Base-by-base conservation (phyloP, 352 stramenopile genomes). In the Peronospora destructor region DNA sequence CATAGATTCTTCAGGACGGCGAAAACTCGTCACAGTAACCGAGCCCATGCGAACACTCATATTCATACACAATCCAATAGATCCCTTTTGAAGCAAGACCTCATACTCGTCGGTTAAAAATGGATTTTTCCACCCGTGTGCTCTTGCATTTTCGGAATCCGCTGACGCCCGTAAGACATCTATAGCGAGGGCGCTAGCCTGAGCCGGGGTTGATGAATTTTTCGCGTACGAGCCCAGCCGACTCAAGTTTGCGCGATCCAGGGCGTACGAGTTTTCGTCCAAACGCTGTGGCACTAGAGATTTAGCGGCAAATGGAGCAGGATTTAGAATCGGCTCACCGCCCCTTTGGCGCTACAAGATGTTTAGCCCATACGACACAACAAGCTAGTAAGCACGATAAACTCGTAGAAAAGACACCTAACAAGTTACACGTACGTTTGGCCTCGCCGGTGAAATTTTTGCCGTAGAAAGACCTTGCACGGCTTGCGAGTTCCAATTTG, bases 61-160 rank as follows among this genome's bases (percentile, higher is more conserved):
- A 59, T 94, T 94, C 84, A 94, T 94, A 55, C 84, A 94, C 25
- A 94, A 64, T 2, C 84, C 84, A 36, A 91, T 87, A 9, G 73
- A 86, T 43, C 84, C 84, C 53, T 94, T 94, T 61, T 91, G 78
- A 47, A 94, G 68, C 55, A 90, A 41, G 28, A 94, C 81, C 56
- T 94, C 84, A 45, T 89, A 94, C 63, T 94, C 81, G 34, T 92
- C 62, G 13, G 57, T 46, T 35, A 79, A 70, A 44, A 79, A 88
- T 9, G 74, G 62, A 35, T 76, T 69, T 29, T 69, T 80, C 81
- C 81, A 91, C 4, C 75, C 80, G 35, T 87, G 69, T 6, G 75
- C 75, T 28, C 56, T 65, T 11, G 48, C 64, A 17, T 70, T 73
- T 49, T 72, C 62, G 21, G 59, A 61, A 6, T 64, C 58, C 6